Base-by-base conservation (phyloP, 208 protist species). In the Balamuthia mandrillaris region DNA sequence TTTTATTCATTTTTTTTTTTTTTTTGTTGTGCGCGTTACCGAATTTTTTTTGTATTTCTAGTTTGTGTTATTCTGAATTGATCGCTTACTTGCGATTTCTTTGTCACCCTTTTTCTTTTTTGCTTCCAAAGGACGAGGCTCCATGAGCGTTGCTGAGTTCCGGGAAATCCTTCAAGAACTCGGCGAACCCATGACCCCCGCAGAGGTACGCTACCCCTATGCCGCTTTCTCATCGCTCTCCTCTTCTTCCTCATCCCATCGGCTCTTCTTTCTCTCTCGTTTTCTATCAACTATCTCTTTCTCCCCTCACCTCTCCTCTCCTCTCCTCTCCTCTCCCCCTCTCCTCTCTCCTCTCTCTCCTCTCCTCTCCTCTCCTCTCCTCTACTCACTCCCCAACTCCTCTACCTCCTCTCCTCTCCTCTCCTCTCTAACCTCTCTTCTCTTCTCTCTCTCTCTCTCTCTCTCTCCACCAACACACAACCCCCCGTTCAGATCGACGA, bases 91-190 rank as follows among this genome's bases (percentile, higher is more conserved):
- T n/a, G n/a, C n/a, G n/a, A n/a, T 49, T 21, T 37, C 7, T 33
- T 82, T n/a, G n/a, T n/a, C n/a, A 56, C 18, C 18, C 31, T 82
- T 1, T 3, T 29, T 68, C 10, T 21, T 27, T 29, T 83, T 10
- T 0, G 1, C 33, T 5, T 35, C 18, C 47, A 14, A 16, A 84
- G 63, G 41, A 27, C 51, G 44, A 9, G 72, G 83, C 35, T 90
- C 93, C 65, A 92, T 93, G 66, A 82, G 85, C 6, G 93, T 92
- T 35, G 91, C 88, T 63, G 95, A 97, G 81, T 89, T 97, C 21
- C 72, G 92, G 37, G 91, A 96, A 41, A 90, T 97, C 41, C 91
- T 96, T 89, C 95, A 92, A n/a, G 91, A 90, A 56, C 89, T 96
- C 2, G 94, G 94, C 51, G 94, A 97, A 84, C 94, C 93, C 79